Conservation (phyloP, 2,329 filamentous ascomycete genomes). For the Capronia coronata region DNA sequence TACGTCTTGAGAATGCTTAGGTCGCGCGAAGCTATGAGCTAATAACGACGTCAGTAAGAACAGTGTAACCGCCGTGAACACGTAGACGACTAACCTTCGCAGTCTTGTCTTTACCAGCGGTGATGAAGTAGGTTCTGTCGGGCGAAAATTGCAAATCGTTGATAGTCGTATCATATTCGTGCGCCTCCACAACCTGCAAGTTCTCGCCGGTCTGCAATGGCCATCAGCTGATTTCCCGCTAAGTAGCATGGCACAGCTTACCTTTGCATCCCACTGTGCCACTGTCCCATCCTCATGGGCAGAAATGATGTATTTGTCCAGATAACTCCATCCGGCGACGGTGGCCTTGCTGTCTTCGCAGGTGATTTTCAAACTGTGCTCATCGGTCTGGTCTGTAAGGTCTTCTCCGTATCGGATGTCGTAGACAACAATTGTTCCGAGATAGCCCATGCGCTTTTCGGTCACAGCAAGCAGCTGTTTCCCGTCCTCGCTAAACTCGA, state of each 20-base stretch:
- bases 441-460: constrained; percentile 95
- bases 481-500: constrained; percentile 95
- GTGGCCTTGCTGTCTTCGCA: constrained; percentile 96
- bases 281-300: constrained; percentile 95
- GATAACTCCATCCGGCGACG: constrained; percentile 91
- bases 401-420: constrained; percentile 79
- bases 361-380: constrained; percentile 78
- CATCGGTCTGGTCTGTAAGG: constrained; percentile 70
- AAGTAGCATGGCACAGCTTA: constrained; percentile 34
- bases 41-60: constrained; percentile 9
- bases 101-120: constrained; percentile 94
- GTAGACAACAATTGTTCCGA: constrained; percentile 88
- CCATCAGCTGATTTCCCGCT: background rate
- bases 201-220: constrained; percentile 64
- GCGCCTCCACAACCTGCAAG: constrained; percentile 70
- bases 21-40: constrained; percentile 77
- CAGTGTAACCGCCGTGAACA: background rate
- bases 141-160: constrained; percentile 91
- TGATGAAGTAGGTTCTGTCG: constrained; percentile 97
- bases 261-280: constrained; percentile 86
- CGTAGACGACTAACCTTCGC: constrained; percentile 59
- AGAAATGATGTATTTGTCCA: constrained; percentile 92
- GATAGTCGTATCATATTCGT: constrained; percentile 76
- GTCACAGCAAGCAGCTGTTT: constrained; percentile 86
- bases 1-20: constrained; percentile 93